Percentiles rank a stretch among this genome's conserved stretches.
phyloP scores from a whole-genome alignment of 208 protist species.

The Leishmania major region DNA sequence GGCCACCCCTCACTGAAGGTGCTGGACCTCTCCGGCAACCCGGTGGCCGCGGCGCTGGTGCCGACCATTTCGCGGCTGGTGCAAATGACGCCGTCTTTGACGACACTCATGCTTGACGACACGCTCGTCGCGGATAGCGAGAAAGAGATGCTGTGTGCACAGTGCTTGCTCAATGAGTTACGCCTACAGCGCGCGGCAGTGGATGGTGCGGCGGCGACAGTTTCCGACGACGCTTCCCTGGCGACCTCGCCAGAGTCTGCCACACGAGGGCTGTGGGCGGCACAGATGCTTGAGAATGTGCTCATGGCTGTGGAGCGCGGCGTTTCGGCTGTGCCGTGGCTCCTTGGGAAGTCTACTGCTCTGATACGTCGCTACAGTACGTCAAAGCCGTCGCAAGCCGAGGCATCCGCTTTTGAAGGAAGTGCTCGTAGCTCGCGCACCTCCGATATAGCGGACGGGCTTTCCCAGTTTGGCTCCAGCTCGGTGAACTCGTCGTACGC shows the following conservation, averaged over 20 bases:
- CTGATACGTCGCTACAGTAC: slow-evolving; percentile 13
- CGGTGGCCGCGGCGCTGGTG: slow-evolving; percentile 45
- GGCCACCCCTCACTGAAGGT: slow-evolving; percentile 39
- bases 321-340: slow-evolving; percentile 20
- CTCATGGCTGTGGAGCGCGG: slow-evolving; percentile 18
- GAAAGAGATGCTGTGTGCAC: slow-evolving; percentile 29
- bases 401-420: not conserved
- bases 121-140: slow-evolving; percentile 37
- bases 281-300: slow-evolving; percentile 16
- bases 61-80: slow-evolving; percentile 44
- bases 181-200: slow-evolving; percentile 12
- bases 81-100: slow-evolving; percentile 42
- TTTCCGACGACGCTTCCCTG: not conserved
- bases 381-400: not conserved
- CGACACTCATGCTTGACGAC: slow-evolving; percentile 33
- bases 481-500: not conserved
- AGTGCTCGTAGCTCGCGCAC: not conserved
- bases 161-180: slow-evolving; percentile 37
- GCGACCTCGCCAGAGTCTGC: not conserved
- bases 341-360: slow-evolving; percentile 21
- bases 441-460: not conserved
- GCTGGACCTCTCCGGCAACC: slow-evolving; percentile 61
- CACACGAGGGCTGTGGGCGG: not conserved
- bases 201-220: not conserved
- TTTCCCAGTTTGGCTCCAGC: not conserved